These are phyloP conservation scores for Penicillium sclerotiorum DNA, from an alignment of 2,329 filamentous ascomycete genomes.

Conservation along the genomic window DNA sequence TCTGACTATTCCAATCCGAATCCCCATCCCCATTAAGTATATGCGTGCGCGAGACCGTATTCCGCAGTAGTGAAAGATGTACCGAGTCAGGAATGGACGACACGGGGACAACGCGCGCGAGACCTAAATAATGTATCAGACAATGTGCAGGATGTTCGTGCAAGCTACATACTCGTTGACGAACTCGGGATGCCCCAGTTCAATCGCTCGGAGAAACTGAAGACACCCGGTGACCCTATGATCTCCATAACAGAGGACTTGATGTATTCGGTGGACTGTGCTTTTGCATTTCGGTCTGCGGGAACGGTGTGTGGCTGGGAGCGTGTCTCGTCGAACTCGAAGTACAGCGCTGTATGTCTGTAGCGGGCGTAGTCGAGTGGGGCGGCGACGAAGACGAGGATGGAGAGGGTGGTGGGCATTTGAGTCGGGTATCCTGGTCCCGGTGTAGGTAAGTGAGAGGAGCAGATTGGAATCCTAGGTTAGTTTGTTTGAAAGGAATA, in stretches of 20 bases:
- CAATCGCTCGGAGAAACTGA: constrained; percentile 16
- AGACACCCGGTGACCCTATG: constrained; percentile 16
- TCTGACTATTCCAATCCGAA: constrained; percentile 25
- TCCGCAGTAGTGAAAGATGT: neutral
- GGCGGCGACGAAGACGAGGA: constrained; percentile 22
- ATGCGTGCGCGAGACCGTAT: constrained; percentile 7
- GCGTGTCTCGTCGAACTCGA: constrained; percentile 10
- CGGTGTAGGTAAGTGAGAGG: too few relatives aligned
- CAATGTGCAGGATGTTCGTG: too few relatives aligned
- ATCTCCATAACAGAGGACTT: constrained; percentile 21
- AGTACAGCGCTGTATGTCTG: constrained; percentile 21
- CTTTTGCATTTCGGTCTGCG: too few relatives aligned
- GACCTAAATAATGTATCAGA: neutral
- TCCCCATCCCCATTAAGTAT: constrained; percentile 5
- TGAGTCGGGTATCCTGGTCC: too few relatives aligned
- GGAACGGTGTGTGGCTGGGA: neutral
- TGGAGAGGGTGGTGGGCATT: constrained; percentile 22
- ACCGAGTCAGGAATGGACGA: constrained; percentile 5
- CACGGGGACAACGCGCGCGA: constrained; percentile 5
- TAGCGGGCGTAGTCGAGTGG: constrained; percentile 27
- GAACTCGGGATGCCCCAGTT: constrained; percentile 13
- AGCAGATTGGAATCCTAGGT: too few relatives aligned
- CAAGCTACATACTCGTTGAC: constrained; percentile 13
- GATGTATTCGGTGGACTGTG: neutral
- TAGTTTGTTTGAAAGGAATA: neutral